phyloP scores from a whole-genome alignment of 2,329 filamentous ascomycete genomes.

The Setomelanomma holmii region DNA sequence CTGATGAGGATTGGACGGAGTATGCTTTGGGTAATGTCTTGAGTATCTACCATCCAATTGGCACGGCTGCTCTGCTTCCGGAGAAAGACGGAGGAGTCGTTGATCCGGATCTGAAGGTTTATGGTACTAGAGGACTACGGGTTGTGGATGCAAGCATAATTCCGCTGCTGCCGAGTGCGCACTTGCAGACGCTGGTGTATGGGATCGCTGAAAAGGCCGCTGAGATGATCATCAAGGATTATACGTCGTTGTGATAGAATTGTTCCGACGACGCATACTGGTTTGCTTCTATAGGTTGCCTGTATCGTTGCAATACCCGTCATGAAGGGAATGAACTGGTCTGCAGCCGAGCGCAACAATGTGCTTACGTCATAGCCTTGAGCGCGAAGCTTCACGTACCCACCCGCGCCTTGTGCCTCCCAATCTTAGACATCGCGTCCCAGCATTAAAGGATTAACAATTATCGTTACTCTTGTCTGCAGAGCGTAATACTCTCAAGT shows the following conservation, averaged over 20 bases:
- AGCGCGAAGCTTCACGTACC: no score
- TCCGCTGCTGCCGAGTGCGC: constrained; percentile 31
- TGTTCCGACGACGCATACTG: no score
- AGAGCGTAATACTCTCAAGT: no score
- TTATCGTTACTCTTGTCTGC: no score
- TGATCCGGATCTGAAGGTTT: constrained; percentile 24
- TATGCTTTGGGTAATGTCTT: constrained; percentile 24
- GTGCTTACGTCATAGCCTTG: no score
- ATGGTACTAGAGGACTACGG: constrained; percentile 28
- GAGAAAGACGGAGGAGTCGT: constrained; percentile 35
- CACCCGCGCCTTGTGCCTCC: no score
- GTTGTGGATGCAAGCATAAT: constrained; percentile 42
- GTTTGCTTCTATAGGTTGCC: not conserved
- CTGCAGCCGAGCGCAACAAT: no score
- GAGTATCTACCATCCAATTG: constrained; percentile 44
- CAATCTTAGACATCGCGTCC: no score
- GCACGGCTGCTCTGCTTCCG: constrained; percentile 43
- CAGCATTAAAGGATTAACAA: no score
- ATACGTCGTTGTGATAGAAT: not conserved
- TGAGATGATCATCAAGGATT: constrained; percentile 21
- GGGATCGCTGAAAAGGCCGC: constrained; percentile 39
- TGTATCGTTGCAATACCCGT: no score
- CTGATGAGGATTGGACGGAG: constrained; percentile 34
- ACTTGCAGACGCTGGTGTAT: constrained; percentile 38
- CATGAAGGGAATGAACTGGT: no score